Evolutionary conservation across 495 filamentous ascomycete species (phyloP).

Genomic region (Rhizodiscina lignyota): DNA sequence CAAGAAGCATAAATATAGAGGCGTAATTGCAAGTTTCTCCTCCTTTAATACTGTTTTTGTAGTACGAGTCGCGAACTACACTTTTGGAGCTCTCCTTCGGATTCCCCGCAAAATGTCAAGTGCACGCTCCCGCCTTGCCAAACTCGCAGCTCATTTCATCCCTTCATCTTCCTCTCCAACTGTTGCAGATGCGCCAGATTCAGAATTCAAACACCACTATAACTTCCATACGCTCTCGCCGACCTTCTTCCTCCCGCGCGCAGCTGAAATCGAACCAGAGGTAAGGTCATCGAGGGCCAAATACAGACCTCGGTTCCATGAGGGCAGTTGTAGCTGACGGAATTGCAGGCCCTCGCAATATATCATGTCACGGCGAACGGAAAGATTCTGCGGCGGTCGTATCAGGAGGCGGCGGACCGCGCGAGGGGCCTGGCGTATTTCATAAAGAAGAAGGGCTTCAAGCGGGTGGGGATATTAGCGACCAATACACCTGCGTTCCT

Average conservation of each 20-base stretch:
- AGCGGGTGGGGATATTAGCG: constrained; percentile 61
- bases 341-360: constrained; percentile 58
- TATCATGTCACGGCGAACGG: constrained; percentile 74
- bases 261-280: constrained; percentile 78
- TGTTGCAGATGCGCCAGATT: constrained; percentile 18
- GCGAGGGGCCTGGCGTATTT: constrained; percentile 79
- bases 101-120: constrained; percentile 32
- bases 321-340: neutral
- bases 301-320: neutral
- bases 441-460: constrained; percentile 50
- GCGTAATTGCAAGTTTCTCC: no score
- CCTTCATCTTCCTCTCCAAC: constrained; percentile 17
- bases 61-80: no score
- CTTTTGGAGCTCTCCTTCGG: no score
- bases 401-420: constrained; percentile 67
- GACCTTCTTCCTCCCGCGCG: constrained; percentile 76
- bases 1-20: no score
- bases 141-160: constrained; percentile 44
- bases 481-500: constrained; percentile 93
- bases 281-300: constrained; percentile 24
- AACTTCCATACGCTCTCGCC: constrained; percentile 75
- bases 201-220: constrained; percentile 27
- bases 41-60: no score
- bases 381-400: constrained; percentile 53
- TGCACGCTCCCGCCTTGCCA: constrained; percentile 38